Base-by-base conservation (phyloP, 2,329 filamentous ascomycete genomes). In the Arthroderma sp. region DNA sequence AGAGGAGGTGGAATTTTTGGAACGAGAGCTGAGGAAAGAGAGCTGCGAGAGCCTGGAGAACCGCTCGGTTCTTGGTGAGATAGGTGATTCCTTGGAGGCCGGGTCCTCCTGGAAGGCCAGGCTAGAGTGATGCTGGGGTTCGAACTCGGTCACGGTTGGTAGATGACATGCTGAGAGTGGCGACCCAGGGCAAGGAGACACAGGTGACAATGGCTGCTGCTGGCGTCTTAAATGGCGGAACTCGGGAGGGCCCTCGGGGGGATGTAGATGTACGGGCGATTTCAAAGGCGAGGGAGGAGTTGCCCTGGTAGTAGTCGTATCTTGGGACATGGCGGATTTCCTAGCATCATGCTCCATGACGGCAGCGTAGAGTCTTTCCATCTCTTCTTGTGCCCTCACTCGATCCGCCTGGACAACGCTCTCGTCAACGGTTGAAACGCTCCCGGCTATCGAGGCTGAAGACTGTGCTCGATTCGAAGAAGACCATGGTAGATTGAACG, bases 351-450 rank as follows among this genome's bases (percentile, higher is more conserved):
- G 87, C 70, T 90, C 88, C 84, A 95, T 86, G 62, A 95, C 91
- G 63, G 90, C 86, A 61, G 85, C 89, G 73, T 96, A 97, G 69
- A 97, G 83, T 65, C 88, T 83, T 70, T 95, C 90, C 71, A 96
- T 83, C 69, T 95, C 87, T 62, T 85, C 79, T 70, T 93, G 84
- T 61, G 88, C 84, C 75, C 85, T 85, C 66, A 80, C 78, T 68
- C 81, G 82, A 71, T 95, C 88, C 60, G 81, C 80, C 59, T 85
- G 81, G 23, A 96, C 80, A 15, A 95, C 80, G 59, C 79, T 79
- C 59, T 86, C 83, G 69, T 96, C 89, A 59, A 96, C 87, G 21
- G 82, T 83, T 15, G 79, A 79, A 59, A 88, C 82, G 59, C 84
- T 81, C 56, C 82, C 82, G 63, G 81, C 74, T 57, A 81, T 75